Evolutionary conservation across 2,329 filamentous ascomycete species (phyloP).

Genomic region (Colletotrichum cereale): DNA sequence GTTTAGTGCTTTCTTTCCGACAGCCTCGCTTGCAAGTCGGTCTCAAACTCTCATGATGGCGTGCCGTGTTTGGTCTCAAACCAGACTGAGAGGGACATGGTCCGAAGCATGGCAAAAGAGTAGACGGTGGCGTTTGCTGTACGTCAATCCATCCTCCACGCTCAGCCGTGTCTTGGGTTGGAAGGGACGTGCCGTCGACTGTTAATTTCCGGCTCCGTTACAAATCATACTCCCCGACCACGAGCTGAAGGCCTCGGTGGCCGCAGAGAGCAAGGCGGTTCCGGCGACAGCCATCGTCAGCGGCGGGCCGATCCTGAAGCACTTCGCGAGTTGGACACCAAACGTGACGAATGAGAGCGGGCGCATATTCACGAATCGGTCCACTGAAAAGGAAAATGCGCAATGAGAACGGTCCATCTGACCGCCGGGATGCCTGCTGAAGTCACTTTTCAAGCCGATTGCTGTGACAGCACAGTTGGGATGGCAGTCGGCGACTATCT

Average conservation of each 20-base stretch:
- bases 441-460: background rate
- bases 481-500: slow-evolving; percentile 33
- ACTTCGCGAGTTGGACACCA: slow-evolving; percentile 11
- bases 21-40: slow-evolving; percentile 11
- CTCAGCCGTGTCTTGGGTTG: slow-evolving; percentile 14
- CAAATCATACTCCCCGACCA: slow-evolving; percentile 8
- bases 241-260: background rate
- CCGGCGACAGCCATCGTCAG: slow-evolving; percentile 19
- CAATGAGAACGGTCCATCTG: slow-evolving; percentile 25
- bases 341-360: slow-evolving; percentile 16
- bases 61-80: background rate
- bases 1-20: slow-evolving; percentile 17
- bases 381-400: slow-evolving; percentile 3
- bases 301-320: slow-evolving; percentile 14
- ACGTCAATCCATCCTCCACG: slow-evolving; percentile 7
- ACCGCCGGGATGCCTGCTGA: slow-evolving; percentile 13
- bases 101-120: background rate
- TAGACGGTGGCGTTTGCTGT: slow-evolving; percentile 18
- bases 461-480: slow-evolving; percentile 25
- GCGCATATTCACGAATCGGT: slow-evolving; percentile 10
- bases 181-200: background rate
- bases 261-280: background rate
- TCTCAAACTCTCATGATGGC: background rate
- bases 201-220: slow-evolving; percentile 14
- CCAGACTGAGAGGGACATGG: background rate